These are phyloP conservation scores for Cyphellophora attinorum DNA, from an alignment of 2,329 filamentous ascomycete species.

Conservation along the genomic window DNA sequence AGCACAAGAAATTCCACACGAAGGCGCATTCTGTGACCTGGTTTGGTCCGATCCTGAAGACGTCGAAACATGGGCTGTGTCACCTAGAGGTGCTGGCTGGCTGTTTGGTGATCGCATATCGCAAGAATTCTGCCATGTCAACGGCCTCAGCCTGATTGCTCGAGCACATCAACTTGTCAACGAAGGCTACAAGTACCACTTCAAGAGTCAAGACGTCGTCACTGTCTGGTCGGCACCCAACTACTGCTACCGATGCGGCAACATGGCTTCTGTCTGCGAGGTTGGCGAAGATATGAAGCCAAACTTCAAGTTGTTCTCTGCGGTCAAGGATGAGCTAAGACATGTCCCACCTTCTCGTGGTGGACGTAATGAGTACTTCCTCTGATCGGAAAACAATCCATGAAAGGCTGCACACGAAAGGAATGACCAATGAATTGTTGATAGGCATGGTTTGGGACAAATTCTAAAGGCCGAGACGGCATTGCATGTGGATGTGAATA, in stretches of 20 bases:
- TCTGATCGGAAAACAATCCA: no score
- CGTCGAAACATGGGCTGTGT: constrained; percentile 61
- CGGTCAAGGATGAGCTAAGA: constrained; percentile 36
- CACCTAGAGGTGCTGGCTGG: constrained; percentile 58
- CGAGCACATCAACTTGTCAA: constrained; percentile 68
- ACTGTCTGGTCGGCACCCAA: constrained; percentile 84
- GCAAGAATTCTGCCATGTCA: constrained; percentile 69
- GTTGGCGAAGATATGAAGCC: constrained; percentile 76
- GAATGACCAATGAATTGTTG: no score
- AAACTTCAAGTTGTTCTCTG: constrained; percentile 59
- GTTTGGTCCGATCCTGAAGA: constrained; percentile 69
- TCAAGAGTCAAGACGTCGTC: constrained; percentile 86
- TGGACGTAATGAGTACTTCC: constrained; percentile 38
- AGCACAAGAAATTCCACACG: constrained; percentile 67
- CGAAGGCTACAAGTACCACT: constrained; percentile 84
- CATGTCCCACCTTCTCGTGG: constrained; percentile 34
- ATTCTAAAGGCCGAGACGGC: no score
- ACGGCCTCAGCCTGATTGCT: constrained; percentile 61
- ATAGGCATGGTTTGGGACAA: no score
- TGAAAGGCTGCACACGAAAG: no score
- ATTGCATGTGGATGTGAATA: no score
- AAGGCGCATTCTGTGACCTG: constrained; percentile 67
- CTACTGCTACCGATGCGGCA: constrained; percentile 87
- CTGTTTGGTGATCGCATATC: constrained; percentile 63
- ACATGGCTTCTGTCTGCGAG: constrained; percentile 73